Conservation (phyloP, 2,329 filamentous ascomycete genomes). For the Mollisiaceae sp. region DNA sequence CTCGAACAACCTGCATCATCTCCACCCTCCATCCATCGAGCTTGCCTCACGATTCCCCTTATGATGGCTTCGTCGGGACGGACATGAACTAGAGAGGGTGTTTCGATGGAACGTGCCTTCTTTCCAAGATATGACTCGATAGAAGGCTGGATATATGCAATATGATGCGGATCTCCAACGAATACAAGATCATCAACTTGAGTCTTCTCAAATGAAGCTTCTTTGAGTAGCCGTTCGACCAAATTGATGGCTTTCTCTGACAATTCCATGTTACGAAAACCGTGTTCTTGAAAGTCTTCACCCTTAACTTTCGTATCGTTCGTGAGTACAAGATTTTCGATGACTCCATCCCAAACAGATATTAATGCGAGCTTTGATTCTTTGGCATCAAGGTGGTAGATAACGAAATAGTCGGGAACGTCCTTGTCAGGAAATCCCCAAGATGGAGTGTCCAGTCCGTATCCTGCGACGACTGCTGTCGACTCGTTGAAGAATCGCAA, state of each 20-base stretch:
- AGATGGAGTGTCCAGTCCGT: not conserved
- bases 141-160: not conserved
- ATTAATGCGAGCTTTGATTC: not conserved
- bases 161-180: not conserved
- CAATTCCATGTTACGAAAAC: not conserved
- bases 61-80: not conserved
- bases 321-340: not conserved
- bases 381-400: constrained; percentile 8
- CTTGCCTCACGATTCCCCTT: not conserved
- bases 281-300: not conserved
- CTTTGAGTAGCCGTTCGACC: not conserved
- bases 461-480: not conserved
- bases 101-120: too few species aligned
- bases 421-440: not conserved
- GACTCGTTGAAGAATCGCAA: not conserved
- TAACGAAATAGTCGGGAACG: not conserved
- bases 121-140: not conserved
- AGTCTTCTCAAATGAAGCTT: not conserved
- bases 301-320: not conserved
- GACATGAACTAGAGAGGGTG: not conserved
- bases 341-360: not conserved
- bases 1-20: not conserved
- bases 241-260: not conserved
- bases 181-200: not conserved
- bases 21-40: not conserved